Evolutionary conservation across 2,329 filamentous ascomycete genomes (phyloP).

Genomic region (Zarea fungicola): DNA sequence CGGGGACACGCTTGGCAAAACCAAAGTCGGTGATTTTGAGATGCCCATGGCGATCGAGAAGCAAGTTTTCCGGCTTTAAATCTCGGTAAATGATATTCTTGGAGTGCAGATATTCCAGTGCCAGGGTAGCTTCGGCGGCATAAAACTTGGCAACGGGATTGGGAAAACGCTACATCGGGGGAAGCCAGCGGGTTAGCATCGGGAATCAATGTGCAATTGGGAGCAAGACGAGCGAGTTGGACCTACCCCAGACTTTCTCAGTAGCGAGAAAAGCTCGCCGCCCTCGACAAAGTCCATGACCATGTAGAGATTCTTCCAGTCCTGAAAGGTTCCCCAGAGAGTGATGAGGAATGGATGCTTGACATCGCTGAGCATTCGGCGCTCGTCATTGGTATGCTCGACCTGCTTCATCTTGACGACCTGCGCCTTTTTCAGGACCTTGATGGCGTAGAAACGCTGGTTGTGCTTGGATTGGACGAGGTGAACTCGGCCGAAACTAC

Average conservation of each 20-base stretch:
- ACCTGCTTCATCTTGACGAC: conserved; percentile 99
- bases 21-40: conserved; percentile 98
- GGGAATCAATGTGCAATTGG: no score
- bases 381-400: conserved; percentile 97
- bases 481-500: conserved; percentile 94
- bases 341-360: conserved; percentile 98
- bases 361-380: conserved; percentile 91
- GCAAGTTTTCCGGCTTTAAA: conserved; percentile 89
- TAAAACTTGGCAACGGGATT: conserved; percentile 99
- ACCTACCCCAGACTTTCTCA: conserved; percentile 87
- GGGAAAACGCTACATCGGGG: conserved; percentile 72
- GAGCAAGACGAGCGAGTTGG: no score
- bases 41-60: conserved; percentile 88
- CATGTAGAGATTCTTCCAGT: conserved; percentile 96
- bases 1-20: conserved; percentile 94
- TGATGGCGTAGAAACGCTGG: conserved; percentile 95
- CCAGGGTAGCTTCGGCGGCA: conserved; percentile 92
- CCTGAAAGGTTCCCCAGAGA: conserved; percentile 97
- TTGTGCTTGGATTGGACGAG: conserved; percentile 98
- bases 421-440: conserved; percentile 96
- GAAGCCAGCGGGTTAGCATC: not conserved
- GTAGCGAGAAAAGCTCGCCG: conserved; percentile 90
- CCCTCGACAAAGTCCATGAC: conserved; percentile 99
- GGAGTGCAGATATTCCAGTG: conserved; percentile 89
- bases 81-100: conserved; percentile 98